phyloP scores from a whole-genome alignment of 2,329 filamentous ascomycete species.

The Chrysoporthe deuterocubensis region DNA sequence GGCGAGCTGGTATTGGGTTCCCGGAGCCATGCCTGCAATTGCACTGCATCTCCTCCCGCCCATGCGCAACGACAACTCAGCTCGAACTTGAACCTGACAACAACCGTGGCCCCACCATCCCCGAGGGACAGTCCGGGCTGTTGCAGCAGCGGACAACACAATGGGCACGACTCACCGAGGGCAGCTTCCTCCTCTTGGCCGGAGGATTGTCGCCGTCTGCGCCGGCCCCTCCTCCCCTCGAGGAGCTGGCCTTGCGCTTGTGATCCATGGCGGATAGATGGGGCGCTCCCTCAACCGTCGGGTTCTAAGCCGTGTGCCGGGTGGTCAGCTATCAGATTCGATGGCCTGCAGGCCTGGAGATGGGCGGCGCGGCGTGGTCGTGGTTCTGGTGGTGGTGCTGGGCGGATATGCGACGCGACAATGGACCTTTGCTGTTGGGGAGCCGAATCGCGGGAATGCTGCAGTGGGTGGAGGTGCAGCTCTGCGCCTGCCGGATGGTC shows the following conservation, averaged over 20 bases:
- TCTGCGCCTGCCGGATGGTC: background rate
- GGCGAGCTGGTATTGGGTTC: conserved; percentile 10
- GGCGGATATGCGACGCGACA: conserved; percentile 12
- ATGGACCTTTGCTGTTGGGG: conserved; percentile 1
- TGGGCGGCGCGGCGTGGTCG: conserved; percentile 8
- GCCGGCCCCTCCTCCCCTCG: conserved; percentile 46
- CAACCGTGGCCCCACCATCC: conserved; percentile 22
- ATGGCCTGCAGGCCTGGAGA: conserved; percentile 16
- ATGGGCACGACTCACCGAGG: conserved; percentile 47
- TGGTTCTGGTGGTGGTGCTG: conserved; percentile 10
- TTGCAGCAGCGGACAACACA: conserved; percentile 23
- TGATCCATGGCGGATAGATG: conserved; percentile 51
- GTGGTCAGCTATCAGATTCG: background rate
- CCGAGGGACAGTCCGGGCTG: conserved; percentile 18
- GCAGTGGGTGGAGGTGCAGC: conserved; percentile 4
- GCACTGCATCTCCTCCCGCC: conserved; percentile 8
- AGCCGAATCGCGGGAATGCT: conserved; percentile 13
- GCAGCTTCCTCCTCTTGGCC: conserved; percentile 59
- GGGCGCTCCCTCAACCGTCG: conserved; percentile 22
- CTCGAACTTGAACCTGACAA: conserved; percentile 21
- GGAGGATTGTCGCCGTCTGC: conserved; percentile 56
- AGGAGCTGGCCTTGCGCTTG: conserved; percentile 57
- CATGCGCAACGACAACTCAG: background rate
- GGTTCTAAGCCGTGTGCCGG: conserved; percentile 3
- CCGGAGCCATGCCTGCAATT: conserved; percentile 12